Evolutionary conservation across 345 rosid species (phyloP).

Genomic region (Erodium maritimum): DNA sequence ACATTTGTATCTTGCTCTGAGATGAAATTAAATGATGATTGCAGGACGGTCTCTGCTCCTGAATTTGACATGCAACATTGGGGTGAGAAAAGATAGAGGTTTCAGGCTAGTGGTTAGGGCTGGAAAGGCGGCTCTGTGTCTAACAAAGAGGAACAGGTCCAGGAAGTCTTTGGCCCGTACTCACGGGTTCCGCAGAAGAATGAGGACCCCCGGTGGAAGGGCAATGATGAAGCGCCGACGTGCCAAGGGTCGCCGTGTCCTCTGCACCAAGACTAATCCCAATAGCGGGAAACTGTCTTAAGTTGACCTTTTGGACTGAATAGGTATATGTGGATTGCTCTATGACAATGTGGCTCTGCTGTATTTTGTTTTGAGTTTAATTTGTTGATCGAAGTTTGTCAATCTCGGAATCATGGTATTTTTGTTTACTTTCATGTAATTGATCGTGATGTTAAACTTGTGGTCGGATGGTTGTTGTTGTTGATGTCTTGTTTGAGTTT

Average conservation of each 20-base stretch:
- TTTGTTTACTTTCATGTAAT: too few species aligned
- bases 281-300: conserved; percentile 56
- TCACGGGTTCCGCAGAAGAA: conserved; percentile 81
- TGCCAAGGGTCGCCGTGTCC: conserved; percentile 80
- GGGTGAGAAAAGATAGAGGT: conserved; percentile 26
- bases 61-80: conserved; percentile 29
- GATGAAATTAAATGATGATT: conserved; percentile 7
- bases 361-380: too few species aligned
- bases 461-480: too few species aligned
- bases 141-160: conserved; percentile 82
- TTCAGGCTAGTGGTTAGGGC: conserved; percentile 77
- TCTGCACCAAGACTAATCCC: conserved; percentile 82
- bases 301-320: too few species aligned
- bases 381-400: too few species aligned
- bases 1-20: background rate
- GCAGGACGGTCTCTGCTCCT: conserved; percentile 60
- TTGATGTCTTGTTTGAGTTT: too few species aligned
- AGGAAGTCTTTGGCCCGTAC: conserved; percentile 87
- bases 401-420: too few species aligned
- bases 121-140: conserved; percentile 75
- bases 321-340: too few species aligned
- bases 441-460: too few species aligned
- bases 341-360: too few species aligned
- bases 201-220: conserved; percentile 84
- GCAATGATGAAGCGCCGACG: conserved; percentile 79